Percentiles rank a stretch among this genome's conserved stretches.
phyloP scores from a whole-genome alignment of 169 alveolate species.

The Plasmodium inui region DNA sequence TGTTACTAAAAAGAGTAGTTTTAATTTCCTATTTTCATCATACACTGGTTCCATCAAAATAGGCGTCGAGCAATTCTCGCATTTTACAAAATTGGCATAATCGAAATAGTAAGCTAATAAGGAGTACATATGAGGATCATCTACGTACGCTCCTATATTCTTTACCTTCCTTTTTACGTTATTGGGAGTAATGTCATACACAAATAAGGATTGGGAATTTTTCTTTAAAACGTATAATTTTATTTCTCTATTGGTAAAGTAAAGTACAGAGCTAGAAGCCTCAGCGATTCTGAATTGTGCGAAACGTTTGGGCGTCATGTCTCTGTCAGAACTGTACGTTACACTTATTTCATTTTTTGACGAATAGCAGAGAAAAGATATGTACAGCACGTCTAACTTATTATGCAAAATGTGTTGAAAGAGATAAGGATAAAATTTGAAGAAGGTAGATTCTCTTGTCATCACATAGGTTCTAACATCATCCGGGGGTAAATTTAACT shows the following conservation, averaged over 20 bases:
- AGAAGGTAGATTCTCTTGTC: constrained; percentile 16
- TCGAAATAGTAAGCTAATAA: constrained; percentile 38
- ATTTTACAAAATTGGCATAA: constrained; percentile 36
- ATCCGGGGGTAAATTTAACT: constrained; percentile 40
- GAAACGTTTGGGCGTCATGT: constrained; percentile 52
- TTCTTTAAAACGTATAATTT: constrained; percentile 65
- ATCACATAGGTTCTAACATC: constrained; percentile 38
- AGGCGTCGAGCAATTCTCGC: constrained; percentile 48
- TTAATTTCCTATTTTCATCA: constrained; percentile 51
- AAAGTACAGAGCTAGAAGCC: constrained; percentile 42
- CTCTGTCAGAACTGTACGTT: constrained; percentile 41
- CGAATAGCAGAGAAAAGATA: constrained; percentile 45
- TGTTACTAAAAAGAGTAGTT: constrained; percentile 36
- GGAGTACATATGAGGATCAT: constrained; percentile 15
- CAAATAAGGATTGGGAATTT: constrained; percentile 15
- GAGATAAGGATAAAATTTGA: constrained; percentile 40
- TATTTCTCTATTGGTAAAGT: neutral
- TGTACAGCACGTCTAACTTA: constrained; percentile 4
- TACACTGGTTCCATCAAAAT: constrained; percentile 71
- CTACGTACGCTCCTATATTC: neutral
- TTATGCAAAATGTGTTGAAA: neutral
- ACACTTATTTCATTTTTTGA: constrained; percentile 27
- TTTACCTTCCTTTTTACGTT: constrained; percentile 16
- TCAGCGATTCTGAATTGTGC: constrained; percentile 31
- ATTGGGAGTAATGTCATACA: constrained; percentile 64